Percentiles rank a stretch among this genome's conserved stretches.
phyloP scores from a whole-genome alignment of 306 rosid species.

The Prunus persica region DNA sequence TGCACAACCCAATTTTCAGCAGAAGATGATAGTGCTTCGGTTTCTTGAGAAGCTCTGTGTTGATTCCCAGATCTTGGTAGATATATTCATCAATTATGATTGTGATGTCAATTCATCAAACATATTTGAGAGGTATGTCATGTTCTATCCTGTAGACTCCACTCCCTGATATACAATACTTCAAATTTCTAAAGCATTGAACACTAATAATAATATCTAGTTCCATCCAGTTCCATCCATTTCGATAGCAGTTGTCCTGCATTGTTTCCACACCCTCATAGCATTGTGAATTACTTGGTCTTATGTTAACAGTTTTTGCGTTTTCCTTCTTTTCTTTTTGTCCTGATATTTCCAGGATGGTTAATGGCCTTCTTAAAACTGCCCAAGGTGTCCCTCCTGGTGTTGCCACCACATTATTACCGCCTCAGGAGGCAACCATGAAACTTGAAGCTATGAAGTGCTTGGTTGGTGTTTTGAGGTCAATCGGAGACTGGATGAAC shows the following conservation, averaged over 20 bases:
- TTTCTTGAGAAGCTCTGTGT: slow-evolving; percentile 86
- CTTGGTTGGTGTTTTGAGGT: slow-evolving; percentile 72
- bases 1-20: slow-evolving; percentile 97
- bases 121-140: slow-evolving; percentile 93
- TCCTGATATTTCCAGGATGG: slow-evolving; percentile 68
- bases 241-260: slow-evolving; percentile 18
- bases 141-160: slow-evolving; percentile 20
- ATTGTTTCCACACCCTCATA: neutral
- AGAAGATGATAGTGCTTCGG: slow-evolving; percentile 96
- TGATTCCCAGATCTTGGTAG: slow-evolving; percentile 97
- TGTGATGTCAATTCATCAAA: slow-evolving; percentile 99
- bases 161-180: neutral
- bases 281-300: slow-evolving; percentile 22
- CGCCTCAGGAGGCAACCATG: slow-evolving; percentile 88
- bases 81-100: slow-evolving; percentile 92
- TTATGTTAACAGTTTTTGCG: slow-evolving; percentile 12
- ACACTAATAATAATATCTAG: slow-evolving; percentile 21
- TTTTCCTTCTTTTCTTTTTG: slow-evolving; percentile 17
- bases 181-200: slow-evolving; percentile 7
- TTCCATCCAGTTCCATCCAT: slow-evolving; percentile 29
- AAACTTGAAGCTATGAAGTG: slow-evolving; percentile 94
- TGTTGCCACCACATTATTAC: slow-evolving; percentile 77
- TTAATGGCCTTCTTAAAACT: slow-evolving; percentile 98
- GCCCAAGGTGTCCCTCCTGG: slow-evolving; percentile 99
- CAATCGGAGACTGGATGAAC: slow-evolving; percentile 97